A percentile compares a stretch with the other conserved stretches of the same genome.
Conservation (phyloP, 805 yeast genomes). For the Metschnikowia amazonensis region DNA sequence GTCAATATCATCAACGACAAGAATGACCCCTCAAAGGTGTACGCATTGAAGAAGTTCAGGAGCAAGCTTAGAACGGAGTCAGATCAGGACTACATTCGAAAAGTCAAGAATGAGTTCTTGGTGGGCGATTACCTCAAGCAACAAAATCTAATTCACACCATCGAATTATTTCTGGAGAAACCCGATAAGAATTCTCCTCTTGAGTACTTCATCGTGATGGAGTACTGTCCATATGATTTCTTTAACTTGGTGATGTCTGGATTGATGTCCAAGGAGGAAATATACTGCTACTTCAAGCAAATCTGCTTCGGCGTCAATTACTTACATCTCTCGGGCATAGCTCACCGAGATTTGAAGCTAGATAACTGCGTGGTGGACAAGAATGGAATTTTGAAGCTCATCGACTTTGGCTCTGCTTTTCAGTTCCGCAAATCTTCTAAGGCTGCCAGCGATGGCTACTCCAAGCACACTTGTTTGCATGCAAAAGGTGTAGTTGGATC, state of each 20-base stretch:
- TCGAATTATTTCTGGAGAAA: constrained; percentile 71
- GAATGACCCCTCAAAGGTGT: constrained; percentile 50
- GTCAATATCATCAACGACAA: constrained; percentile 73
- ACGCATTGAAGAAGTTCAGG: constrained; percentile 86
- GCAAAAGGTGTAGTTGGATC: constrained; percentile 91
- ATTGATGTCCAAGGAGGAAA: constrained; percentile 64
- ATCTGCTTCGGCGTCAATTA: constrained; percentile 70
- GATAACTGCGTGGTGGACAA: constrained; percentile 86
- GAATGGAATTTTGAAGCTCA: constrained; percentile 75
- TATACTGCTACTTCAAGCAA: constrained; percentile 80
- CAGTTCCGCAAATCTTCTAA: constrained; percentile 54
- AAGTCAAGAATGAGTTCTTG: constrained; percentile 77
- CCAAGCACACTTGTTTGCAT: constrained; percentile 46
- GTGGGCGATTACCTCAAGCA: constrained; percentile 73
- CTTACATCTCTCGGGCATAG: constrained; percentile 77
- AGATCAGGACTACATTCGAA: constrained; percentile 65
- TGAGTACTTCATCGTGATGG: constrained; percentile 76
- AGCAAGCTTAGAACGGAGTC: constrained; percentile 58
- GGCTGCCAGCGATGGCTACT: constrained; percentile 26
- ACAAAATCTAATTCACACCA: constrained; percentile 74
- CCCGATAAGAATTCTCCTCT: constrained; percentile 8
- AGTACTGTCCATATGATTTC: constrained; percentile 86
- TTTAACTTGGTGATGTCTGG: constrained; percentile 92
- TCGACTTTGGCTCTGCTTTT: constrained; percentile 92
- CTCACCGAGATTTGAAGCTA: constrained; percentile 88